These are phyloP conservation scores for Teratosphaeria nubilosa DNA, from an alignment of 2,329 filamentous ascomycete species.

Conservation along the genomic window DNA sequence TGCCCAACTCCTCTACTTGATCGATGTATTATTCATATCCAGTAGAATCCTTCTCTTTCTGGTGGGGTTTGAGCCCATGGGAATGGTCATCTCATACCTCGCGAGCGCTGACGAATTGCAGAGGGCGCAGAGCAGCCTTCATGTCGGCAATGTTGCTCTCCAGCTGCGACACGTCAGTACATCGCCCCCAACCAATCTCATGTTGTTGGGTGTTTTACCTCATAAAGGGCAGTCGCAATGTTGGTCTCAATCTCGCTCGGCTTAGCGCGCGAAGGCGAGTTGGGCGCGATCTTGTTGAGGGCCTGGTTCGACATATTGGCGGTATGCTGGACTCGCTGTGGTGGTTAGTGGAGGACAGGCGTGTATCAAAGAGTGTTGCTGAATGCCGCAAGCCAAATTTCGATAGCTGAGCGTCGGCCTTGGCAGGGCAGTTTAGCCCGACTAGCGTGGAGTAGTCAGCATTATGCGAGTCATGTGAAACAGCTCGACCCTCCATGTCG, in stretches of 20 bases:
- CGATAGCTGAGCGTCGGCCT: background rate
- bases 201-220: constrained; percentile 29
- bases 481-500: background rate
- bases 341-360: background rate
- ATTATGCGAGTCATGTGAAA: background rate
- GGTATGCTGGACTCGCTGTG: background rate
- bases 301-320: constrained; percentile 55
- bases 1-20: constrained; percentile 47
- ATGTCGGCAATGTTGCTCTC: constrained; percentile 99
- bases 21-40: background rate
- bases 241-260: constrained; percentile 95
- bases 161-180: constrained; percentile 40
- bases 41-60: background rate
- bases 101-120: constrained; percentile 97
- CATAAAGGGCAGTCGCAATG: constrained; percentile 95
- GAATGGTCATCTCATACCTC: constrained; percentile 67
- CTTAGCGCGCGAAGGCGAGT: constrained; percentile 91
- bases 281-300: constrained; percentile 96
- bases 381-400: background rate
- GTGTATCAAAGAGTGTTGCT: background rate
- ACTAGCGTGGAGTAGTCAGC: background rate
- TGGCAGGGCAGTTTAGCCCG: background rate
- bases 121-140: constrained; percentile 87
- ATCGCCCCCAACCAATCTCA: background rate
- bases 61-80: background rate